These are phyloP conservation scores for Tolypocladium nubicola DNA, from an alignment of 2,329 filamentous ascomycete species.

Conservation along the genomic window DNA sequence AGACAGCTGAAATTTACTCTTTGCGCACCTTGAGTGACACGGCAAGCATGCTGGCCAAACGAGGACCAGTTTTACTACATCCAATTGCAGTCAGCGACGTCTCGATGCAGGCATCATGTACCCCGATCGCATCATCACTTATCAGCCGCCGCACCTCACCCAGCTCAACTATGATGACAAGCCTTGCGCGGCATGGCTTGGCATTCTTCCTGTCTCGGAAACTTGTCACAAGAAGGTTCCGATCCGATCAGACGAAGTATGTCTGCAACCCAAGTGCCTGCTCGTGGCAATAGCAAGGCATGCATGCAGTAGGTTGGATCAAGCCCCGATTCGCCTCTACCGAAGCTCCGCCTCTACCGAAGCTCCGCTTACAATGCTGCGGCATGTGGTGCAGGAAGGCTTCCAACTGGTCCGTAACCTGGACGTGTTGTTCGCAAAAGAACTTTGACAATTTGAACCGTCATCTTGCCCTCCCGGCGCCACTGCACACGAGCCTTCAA, in stretches of 20 bases:
- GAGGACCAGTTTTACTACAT: neutral
- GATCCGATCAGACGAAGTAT: neutral
- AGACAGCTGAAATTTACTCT: neutral
- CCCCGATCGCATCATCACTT: neutral
- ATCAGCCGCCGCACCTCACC: neutral
- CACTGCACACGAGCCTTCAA: neutral
- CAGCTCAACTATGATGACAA: neutral
- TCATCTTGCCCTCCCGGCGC: neutral
- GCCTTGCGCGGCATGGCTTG: neutral
- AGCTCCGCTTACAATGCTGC: neutral
- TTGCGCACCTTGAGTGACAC: neutral
- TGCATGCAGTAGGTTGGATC: neutral
- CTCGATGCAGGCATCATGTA: neutral
- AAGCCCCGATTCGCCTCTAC: neutral
- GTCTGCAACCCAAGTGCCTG: no score
- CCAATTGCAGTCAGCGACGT: no score
- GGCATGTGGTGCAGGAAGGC: neutral
- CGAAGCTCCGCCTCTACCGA: neutral
- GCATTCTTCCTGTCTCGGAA: neutral
- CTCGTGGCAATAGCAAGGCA: neutral
- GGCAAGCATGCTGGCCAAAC: neutral
- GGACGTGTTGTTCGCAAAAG: no score
- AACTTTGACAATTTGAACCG: neutral
- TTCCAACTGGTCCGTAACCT: neutral
- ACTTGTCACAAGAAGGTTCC: neutral